Evolutionary conservation across 495 filamentous ascomycete genomes (phyloP).

Genomic region (Daldinia decipiens): DNA sequence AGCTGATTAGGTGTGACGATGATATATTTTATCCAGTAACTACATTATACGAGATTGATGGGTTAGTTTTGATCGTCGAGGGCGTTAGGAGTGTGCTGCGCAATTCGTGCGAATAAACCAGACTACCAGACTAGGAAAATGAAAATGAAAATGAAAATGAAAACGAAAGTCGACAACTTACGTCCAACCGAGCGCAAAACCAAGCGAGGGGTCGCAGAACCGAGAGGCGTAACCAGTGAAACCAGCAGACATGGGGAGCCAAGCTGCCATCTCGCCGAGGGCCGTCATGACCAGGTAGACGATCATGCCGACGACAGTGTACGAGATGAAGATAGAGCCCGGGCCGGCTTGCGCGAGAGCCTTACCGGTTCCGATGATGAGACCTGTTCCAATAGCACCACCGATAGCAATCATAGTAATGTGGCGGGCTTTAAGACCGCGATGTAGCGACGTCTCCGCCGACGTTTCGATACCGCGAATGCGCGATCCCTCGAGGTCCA

Average conservation of each 20-base stretch:
- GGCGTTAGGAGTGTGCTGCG: neutral
- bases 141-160: too few species aligned
- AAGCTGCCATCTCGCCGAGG: conserved; percentile 71
- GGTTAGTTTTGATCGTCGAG: neutral
- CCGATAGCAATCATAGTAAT: conserved; percentile 88
- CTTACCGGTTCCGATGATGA: conserved; percentile 65
- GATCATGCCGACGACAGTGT: conserved; percentile 60
- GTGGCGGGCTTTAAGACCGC: conserved; percentile 71
- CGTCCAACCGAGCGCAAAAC: conserved; percentile 82
- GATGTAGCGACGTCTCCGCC: conserved; percentile 60
- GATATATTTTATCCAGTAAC: conserved; percentile 71
- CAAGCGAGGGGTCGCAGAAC: conserved; percentile 80
- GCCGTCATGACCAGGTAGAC: conserved; percentile 61
- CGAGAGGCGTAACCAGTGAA: conserved; percentile 76
- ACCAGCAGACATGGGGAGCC: conserved; percentile 69
- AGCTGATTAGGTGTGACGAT: conserved; percentile 82
- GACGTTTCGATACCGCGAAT: conserved; percentile 52
- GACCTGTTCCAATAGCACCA: conserved; percentile 80
- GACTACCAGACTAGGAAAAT: too few species aligned
- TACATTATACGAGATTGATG: conserved; percentile 48
- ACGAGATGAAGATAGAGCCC: conserved; percentile 74
- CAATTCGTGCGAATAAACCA: neutral
- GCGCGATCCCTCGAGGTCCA: conserved; percentile 31
- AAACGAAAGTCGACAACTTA: conserved; percentile 60
- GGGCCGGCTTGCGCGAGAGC: conserved; percentile 75